Evolutionary conservation across 371 early-diverging fungal genomes (phyloP), one percentile per base, ranked within the genome.

Genomic region (Mucor plumbeus): DNA sequence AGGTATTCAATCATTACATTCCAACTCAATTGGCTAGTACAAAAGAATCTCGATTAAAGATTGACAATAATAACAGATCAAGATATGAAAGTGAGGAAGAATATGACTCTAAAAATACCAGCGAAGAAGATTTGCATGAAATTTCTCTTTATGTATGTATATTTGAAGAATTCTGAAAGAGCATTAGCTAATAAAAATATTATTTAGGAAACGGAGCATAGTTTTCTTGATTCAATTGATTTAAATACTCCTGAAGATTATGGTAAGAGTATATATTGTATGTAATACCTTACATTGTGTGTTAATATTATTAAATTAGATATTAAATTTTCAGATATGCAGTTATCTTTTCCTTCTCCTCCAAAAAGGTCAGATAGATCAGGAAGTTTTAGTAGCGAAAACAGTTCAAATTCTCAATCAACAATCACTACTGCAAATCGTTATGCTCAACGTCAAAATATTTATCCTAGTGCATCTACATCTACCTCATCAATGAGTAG

Each of bases 371-470:
- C 44, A 33, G n/a, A 68, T 34, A 40, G 72, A 56, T 72, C 68
- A 10, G 61, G 68, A 9, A 72, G 72, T 41, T 59, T 71, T 7
- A 67, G 72, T 5, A 71, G 72, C 11, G 72, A 72, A n/a, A 60
- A 60, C 9, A 72, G 72, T 14, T 34, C 60, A 11, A 67, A 72
- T 41, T 72, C 72, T 0, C 60, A 56, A 36, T 67, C 65, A 0
- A 70, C 71, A 7, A 62, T 70, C 21, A 68, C 61, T 21, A 21
- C 56, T 9, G 11, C 44, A 9, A 31, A 7, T 5, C 31, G 56
- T 7, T 36, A 61, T 7, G 39, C 36, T 15, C 43, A 53, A 11
- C 34, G 50, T 13, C 64, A 48, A 0, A n/a, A 35, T 36, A 33
- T 60, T 11, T 41, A 57, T 35, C 73, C 69, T 1, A 64, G 59